Conservation (phyloP, 2,329 filamentous ascomycete genomes). For the Penicillium sp. region DNA sequence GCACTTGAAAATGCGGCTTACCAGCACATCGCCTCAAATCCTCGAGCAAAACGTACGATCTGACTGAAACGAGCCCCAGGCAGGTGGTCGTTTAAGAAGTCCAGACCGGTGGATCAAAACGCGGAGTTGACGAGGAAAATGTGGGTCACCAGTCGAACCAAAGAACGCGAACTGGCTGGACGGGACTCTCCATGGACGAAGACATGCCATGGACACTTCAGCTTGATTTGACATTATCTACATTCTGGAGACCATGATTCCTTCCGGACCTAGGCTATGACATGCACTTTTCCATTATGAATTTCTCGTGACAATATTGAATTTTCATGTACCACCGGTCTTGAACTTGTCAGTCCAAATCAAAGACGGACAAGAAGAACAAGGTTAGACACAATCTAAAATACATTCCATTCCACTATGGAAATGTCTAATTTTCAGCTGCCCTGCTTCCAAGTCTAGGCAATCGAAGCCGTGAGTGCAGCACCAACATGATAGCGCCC, state of each 20-base stretch:
- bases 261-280: too few relatives aligned
- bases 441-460: slow-evolving; percentile 30
- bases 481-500: slow-evolving; percentile 36
- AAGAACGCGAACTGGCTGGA: neutral
- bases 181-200: too few relatives aligned
- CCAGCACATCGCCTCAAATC: slow-evolving; percentile 12
- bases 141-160: slow-evolving; percentile 4
- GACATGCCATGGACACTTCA: too few relatives aligned
- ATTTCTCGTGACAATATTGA: too few relatives aligned
- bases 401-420: neutral
- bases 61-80: neutral
- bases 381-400: neutral
- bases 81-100: neutral
- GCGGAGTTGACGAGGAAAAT: slow-evolving; percentile 15
- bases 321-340: too few relatives aligned
- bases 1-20: neutral
- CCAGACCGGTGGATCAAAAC: slow-evolving; percentile 7
- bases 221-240: too few relatives aligned
- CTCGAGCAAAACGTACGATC: neutral
- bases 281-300: too few relatives aligned
- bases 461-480: slow-evolving; percentile 37
- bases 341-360: too few relatives aligned
- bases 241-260: too few relatives aligned
- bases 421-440: neutral
- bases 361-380: too few relatives aligned